Conservation (phyloP, 441 rosid genomes). For the Mallotus repandus region DNA sequence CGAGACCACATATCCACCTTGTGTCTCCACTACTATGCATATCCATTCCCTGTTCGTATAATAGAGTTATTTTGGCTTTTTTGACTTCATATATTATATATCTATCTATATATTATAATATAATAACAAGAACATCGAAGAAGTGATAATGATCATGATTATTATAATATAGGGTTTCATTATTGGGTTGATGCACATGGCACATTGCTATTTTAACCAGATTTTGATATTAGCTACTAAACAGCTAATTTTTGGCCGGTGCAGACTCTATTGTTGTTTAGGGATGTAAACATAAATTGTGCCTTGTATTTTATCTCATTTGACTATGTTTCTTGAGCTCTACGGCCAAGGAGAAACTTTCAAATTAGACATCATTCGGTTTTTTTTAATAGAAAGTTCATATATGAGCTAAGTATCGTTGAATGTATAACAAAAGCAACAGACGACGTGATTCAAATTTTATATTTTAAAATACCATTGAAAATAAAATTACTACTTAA, state of each 20-base stretch:
- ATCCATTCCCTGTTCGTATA: not conserved
- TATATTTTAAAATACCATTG: no score
- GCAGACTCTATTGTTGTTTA: not conserved
- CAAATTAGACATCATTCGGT: no score
- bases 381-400: no score
- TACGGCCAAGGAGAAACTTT: not conserved
- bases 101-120: no score
- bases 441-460: no score
- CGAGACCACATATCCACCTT: slow-evolving; percentile 7
- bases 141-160: not conserved
- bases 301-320: not conserved
- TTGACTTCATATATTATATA: not conserved
- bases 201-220: not conserved
- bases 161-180: not conserved
- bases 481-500: not conserved
- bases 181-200: not conserved
- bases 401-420: no score
- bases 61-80: not conserved
- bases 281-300: not conserved
- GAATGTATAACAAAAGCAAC: no score
- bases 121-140: not conserved
- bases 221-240: no score
- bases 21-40: not conserved
- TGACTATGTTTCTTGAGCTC: not conserved
- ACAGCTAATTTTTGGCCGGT: no score